These are phyloP conservation scores for Lentinula edodes DNA, from an alignment of 768 basidiomycete species.

Conservation along the genomic window DNA sequence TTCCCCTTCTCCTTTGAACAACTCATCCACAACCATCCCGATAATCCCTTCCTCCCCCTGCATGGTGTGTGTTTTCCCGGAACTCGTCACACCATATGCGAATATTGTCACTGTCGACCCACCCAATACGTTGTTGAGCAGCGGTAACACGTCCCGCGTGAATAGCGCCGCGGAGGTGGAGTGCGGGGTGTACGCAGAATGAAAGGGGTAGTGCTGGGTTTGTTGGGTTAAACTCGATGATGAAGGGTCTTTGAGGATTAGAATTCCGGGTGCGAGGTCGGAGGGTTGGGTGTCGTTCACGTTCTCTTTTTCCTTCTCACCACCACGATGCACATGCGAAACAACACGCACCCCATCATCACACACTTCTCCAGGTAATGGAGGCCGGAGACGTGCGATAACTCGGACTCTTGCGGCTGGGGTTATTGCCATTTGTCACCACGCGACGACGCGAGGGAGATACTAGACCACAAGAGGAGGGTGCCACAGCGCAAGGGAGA, in stretches of 20 bases:
- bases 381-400: neutral
- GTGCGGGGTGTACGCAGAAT: slow-evolving; percentile 1
- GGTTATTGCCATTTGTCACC: too few relatives aligned
- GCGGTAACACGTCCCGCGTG: neutral
- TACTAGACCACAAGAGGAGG: too few relatives aligned
- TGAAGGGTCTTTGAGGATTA: neutral
- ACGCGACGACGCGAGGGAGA: too few relatives aligned
- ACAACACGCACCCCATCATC: neutral
- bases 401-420: neutral
- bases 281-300: neutral
- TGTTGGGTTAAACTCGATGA: neutral
- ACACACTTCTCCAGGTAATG: neutral
- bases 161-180: neutral
- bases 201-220: slow-evolving; percentile 1
- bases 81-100: slow-evolving; percentile 88
- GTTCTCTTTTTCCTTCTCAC: neutral
- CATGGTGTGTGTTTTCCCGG: slow-evolving; percentile 92
- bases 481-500: too few relatives aligned
- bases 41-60: slow-evolving; percentile 84
- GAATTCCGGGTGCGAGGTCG: neutral
- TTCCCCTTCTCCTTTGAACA: neutral
- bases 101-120: slow-evolving; percentile 70
- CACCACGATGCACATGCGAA: neutral
- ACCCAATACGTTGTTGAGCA: neutral
- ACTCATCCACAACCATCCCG: slow-evolving; percentile 62